phyloP scores from a whole-genome alignment of 2,329 filamentous ascomycete genomes.

The Exophiala sp. region DNA sequence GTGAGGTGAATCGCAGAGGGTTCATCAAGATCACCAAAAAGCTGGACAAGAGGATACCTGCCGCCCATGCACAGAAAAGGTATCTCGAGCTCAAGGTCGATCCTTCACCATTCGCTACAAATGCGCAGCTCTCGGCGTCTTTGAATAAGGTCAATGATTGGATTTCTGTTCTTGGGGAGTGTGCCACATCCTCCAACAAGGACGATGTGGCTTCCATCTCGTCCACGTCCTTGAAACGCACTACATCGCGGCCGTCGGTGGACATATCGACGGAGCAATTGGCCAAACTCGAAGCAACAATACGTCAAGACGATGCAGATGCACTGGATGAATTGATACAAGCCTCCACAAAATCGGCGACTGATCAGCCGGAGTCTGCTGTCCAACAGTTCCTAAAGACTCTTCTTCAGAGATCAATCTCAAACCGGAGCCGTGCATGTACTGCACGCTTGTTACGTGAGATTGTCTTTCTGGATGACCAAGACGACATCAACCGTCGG shows the following conservation, averaged over 20 bases:
- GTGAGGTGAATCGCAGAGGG: slow-evolving; percentile 88
- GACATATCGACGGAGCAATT: slow-evolving; percentile 63
- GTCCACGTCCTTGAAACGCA: slow-evolving; percentile 65
- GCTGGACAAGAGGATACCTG: slow-evolving; percentile 85
- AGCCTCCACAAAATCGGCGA: slow-evolving; percentile 5
- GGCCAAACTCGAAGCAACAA: slow-evolving; percentile 65
- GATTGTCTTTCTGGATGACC: slow-evolving; percentile 69
- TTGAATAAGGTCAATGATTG: slow-evolving; percentile 78
- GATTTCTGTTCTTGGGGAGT: slow-evolving; percentile 74
- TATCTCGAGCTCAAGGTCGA: slow-evolving; percentile 91
- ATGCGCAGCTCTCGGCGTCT: slow-evolving; percentile 51
- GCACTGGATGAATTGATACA: slow-evolving; percentile 33
- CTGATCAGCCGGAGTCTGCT: slow-evolving; percentile 24
- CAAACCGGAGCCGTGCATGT: slow-evolving; percentile 64
- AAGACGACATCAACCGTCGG: slow-evolving; percentile 86
- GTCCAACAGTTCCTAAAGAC: slow-evolving; percentile 37
- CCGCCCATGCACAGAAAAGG: slow-evolving; percentile 68
- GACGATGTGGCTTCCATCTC: slow-evolving; percentile 38
- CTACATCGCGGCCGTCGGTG: slow-evolving; percentile 67
- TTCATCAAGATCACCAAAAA: slow-evolving; percentile 99
- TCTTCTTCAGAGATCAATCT: slow-evolving; percentile 51
- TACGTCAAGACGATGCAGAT: slow-evolving; percentile 60
- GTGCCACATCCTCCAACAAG: slow-evolving; percentile 58
- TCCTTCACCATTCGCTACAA: slow-evolving; percentile 78
- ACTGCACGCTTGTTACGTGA: slow-evolving; percentile 65